Evolutionary conservation across 768 basidiomycete genomes (phyloP), one percentile per base, ranked within the genome.

Genomic region (Serendipita sp.): DNA sequence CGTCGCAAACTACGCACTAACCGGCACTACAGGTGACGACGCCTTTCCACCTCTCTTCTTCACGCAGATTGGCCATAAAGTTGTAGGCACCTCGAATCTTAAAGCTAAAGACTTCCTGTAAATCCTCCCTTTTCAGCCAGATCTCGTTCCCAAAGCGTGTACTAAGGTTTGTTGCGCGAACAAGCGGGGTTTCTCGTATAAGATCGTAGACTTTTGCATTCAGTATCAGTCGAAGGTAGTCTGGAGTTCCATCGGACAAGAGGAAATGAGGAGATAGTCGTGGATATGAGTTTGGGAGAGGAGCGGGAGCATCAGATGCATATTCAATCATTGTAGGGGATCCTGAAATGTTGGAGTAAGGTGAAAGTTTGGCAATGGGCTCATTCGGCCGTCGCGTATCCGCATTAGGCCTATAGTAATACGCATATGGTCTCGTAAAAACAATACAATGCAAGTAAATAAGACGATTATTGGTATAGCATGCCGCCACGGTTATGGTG

Each of bases 71-170:
- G 23, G 91, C 91, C 95, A 99, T 99, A 70, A 96, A 90, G 74
- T 99, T 99, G 77, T 96, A 99, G 36, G 96, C 96, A 27, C 96
- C 96, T 3, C 96, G 80, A 53, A 98, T 93, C 72, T 99, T 99
- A 84, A 99, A 99, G 73, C 91, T 94, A 73, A 99, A 99, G 18
- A 99, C 96, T 70, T 91, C 87, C 52, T 98, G 95, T 2, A 96
- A 80, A 70, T 99, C 96, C 74, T 99, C 96, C 29, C 96, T 83
- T 75, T 99, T 99, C 65, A 99, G 81, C 84, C 87, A 94, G 74
- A 99, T 87, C 68, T 94, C 83, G 72, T 91, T 92, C 1, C 96
- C 96, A 0, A 98, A 78, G 66, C 87, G 84, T 66, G 86, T 75
- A 69, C 91, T 94, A 23, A 99, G 82, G 71, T 89, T 91, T 16